A percentile compares a stretch with the other conserved stretches of the same genome.
Conservation (phyloP, 2,329 filamentous ascomycete species). For the Parastagonospora nodorum region DNA sequence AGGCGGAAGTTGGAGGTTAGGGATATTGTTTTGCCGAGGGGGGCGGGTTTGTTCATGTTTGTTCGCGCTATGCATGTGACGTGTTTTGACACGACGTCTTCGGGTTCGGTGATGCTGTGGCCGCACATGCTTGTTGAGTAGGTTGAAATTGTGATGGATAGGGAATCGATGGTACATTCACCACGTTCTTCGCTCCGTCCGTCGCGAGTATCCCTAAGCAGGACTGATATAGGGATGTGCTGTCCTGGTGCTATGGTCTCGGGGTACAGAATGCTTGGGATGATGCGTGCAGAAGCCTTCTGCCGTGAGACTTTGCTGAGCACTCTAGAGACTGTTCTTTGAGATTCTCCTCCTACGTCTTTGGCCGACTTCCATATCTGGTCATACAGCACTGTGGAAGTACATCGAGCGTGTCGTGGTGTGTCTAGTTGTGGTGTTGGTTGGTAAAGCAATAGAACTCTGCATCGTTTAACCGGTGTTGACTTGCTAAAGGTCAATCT, state of each 20-base stretch:
- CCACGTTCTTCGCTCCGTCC: slow-evolving; percentile 19
- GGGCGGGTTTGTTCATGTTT: slow-evolving; percentile 25
- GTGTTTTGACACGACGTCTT: slow-evolving; percentile 37
- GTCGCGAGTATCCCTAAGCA: slow-evolving; percentile 28
- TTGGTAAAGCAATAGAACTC: slow-evolving; percentile 33
- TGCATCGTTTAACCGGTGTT: slow-evolving; percentile 20
- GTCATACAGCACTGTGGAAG: slow-evolving; percentile 30
- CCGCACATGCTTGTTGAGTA: slow-evolving; percentile 40
- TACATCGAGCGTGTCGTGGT: slow-evolving; percentile 22
- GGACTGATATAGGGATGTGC: slow-evolving; percentile 37
- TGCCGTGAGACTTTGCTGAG: slow-evolving; percentile 21
- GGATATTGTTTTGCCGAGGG: slow-evolving; percentile 22
- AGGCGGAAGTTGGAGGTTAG: slow-evolving; percentile 41
- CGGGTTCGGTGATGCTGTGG: slow-evolving; percentile 24
- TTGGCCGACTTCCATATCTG: slow-evolving; percentile 34
- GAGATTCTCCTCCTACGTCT: slow-evolving; percentile 12
- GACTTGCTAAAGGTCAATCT: slow-evolving; percentile 21
- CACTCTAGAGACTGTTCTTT: slow-evolving; percentile 26
- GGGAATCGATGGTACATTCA: slow-evolving; percentile 32
- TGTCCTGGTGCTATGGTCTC: slow-evolving; percentile 37
- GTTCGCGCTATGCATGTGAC: slow-evolving; percentile 37
- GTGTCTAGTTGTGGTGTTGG: slow-evolving; percentile 20
- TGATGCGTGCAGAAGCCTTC: slow-evolving; percentile 26
- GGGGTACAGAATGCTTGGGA: slow-evolving; percentile 38
- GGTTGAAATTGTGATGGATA: slow-evolving; percentile 38